These are phyloP conservation scores for Diaporthe batatas DNA, from an alignment of 2,329 filamentous ascomycete genomes.

Conservation along the genomic window DNA sequence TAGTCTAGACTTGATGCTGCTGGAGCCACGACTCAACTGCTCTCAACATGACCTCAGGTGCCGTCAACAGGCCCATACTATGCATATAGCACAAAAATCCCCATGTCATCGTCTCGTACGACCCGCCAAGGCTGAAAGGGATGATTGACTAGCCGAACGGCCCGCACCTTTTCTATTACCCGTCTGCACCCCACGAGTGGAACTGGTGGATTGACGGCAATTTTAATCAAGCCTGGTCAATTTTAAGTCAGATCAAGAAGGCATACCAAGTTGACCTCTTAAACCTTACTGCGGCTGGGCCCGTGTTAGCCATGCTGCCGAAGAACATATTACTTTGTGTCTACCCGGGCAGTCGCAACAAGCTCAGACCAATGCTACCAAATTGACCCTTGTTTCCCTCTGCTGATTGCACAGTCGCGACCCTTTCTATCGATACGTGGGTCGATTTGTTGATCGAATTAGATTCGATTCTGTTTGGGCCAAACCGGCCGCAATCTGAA, in stretches of 20 bases:
- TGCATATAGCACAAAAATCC: background rate
- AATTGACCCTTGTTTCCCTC: no score
- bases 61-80: background rate
- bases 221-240: background rate
- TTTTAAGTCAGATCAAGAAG: conserved; percentile 12
- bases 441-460: no score
- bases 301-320: background rate
- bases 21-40: background rate
- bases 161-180: background rate
- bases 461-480: no score
- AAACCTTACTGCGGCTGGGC: background rate
- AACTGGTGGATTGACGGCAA: conserved; percentile 15
- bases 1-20: background rate
- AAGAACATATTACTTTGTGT: background rate
- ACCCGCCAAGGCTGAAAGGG: conserved; percentile 8
- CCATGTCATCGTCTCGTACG: background rate
- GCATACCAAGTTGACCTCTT: background rate
- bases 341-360: background rate
- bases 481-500: no score
- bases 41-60: background rate
- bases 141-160: background rate
- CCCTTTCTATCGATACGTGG: background rate
- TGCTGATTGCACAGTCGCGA: background rate
- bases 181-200: conserved; percentile 9
- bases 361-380: background rate